Percentiles rank a stretch among this genome's conserved stretches.
Evolutionary conservation across 2,329 filamentous ascomycete species (phyloP).

Genomic region (Tolypocladium ovalisporum): DNA sequence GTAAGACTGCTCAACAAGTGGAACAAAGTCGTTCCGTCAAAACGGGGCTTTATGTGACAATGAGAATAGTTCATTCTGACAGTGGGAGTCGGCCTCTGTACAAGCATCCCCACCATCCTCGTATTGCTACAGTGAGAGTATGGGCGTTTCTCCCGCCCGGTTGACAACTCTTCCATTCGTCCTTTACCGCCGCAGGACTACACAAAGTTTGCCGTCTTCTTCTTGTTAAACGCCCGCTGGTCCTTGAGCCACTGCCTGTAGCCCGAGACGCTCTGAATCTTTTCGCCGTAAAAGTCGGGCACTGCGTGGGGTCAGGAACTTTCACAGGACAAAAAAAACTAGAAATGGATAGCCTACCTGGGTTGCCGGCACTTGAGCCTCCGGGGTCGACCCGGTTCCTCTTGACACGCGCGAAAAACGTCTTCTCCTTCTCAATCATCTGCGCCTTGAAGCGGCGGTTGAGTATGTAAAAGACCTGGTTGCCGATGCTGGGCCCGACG

Average conservation of each 20-base stretch:
- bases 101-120: conserved; percentile 7
- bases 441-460: conserved; percentile 61
- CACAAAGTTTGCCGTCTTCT: conserved; percentile 63
- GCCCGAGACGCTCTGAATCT: conserved; percentile 84
- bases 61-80: conserved; percentile 11
- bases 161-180: conserved; percentile 1
- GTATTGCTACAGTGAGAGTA: conserved; percentile 5
- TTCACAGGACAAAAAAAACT: background rate
- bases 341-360: conserved; percentile 33
- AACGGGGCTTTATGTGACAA: background rate
- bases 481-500: conserved; percentile 71
- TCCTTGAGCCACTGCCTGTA: conserved; percentile 97
- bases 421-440: conserved; percentile 81
- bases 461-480: conserved; percentile 64
- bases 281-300: conserved; percentile 97
- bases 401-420: conserved; percentile 88
- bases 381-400: conserved; percentile 86
- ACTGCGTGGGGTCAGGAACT: conserved; percentile 34
- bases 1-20: background rate
- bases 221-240: conserved; percentile 92
- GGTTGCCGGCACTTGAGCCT: conserved; percentile 80
- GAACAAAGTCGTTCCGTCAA: conserved; percentile 8
- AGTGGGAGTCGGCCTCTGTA: conserved; percentile 13
- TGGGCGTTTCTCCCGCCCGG: conserved; percentile 2
- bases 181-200: conserved; percentile 17